Evolutionary conservation across 108 stramenopile species (phyloP).

Genomic region (Nitzschia sp.): DNA sequence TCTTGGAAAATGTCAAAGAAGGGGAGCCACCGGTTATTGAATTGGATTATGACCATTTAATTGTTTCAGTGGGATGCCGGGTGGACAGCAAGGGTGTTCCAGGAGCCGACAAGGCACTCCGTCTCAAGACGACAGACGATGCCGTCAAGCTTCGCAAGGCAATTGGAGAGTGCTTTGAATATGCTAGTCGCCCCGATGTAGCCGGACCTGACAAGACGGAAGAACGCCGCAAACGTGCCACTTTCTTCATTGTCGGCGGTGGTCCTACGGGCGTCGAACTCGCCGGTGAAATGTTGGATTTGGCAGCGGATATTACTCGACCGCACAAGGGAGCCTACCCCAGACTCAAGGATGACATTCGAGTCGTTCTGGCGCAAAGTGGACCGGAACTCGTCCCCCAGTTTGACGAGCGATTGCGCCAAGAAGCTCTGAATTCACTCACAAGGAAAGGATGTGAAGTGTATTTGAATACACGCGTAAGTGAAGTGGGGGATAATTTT

Average conservation of each 20-base stretch:
- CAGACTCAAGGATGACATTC: slow-evolving; percentile 46
- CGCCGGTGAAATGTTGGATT: slow-evolving; percentile 70
- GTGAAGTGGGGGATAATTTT: slow-evolving; percentile 48
- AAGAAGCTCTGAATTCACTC: slow-evolving; percentile 45
- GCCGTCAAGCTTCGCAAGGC: slow-evolving; percentile 39
- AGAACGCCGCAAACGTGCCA: slow-evolving; percentile 45
- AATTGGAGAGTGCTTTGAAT: slow-evolving; percentile 59
- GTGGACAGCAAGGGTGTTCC: slow-evolving; percentile 46
- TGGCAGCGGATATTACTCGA: no score
- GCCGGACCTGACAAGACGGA: slow-evolving; percentile 14
- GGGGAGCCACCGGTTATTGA: slow-evolving; percentile 31
- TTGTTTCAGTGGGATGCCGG: slow-evolving; percentile 57
- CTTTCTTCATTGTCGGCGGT: slow-evolving; percentile 67
- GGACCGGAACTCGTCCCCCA: slow-evolving; percentile 56
- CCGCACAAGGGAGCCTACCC: slow-evolving; percentile 57
- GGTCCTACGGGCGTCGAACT: slow-evolving; percentile 80
- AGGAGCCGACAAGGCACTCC: slow-evolving; percentile 39
- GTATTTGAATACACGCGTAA: slow-evolving; percentile 52
- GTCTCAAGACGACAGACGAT: no score
- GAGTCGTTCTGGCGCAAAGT: slow-evolving; percentile 58
- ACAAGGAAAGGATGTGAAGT: slow-evolving; percentile 58
- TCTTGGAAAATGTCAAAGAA: slow-evolving; percentile 40
- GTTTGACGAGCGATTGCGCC: slow-evolving; percentile 57
- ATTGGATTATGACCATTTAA: slow-evolving; percentile 53
- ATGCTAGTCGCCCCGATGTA: slow-evolving; percentile 57